These are phyloP conservation scores for Scutellaria barbata DNA, from an alignment of 257 asterid genomes.

Conservation along the genomic window DNA sequence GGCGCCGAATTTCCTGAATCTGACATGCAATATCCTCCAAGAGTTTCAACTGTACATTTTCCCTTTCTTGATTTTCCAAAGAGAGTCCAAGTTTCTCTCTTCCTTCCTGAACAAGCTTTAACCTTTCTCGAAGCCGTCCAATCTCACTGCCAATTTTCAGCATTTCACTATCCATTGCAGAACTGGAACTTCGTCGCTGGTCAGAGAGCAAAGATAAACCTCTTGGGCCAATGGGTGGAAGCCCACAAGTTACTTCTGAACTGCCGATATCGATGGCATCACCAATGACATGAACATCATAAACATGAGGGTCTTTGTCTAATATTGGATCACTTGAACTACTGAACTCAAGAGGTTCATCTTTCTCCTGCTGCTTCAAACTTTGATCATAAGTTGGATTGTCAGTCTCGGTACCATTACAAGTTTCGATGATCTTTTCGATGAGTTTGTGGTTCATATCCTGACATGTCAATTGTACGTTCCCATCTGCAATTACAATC, in stretches of 20 bases:
- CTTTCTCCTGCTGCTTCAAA: slow-evolving; percentile 34
- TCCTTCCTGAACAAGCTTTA: slow-evolving; percentile 70
- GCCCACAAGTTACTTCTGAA: slow-evolving; percentile 47
- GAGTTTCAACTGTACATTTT: slow-evolving; percentile 54
- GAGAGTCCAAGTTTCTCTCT: slow-evolving; percentile 68
- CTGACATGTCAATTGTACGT: slow-evolving; percentile 40
- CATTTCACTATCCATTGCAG: slow-evolving; percentile 59
- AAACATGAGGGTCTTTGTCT: slow-evolving; percentile 37
- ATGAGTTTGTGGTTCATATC: slow-evolving; percentile 22
- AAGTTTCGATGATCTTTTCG: slow-evolving; percentile 39
- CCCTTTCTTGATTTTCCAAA: slow-evolving; percentile 62
- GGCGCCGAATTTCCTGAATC: slow-evolving; percentile 63
- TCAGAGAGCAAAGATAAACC: slow-evolving; percentile 40
- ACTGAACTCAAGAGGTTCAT: slow-evolving; percentile 23
- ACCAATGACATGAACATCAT: slow-evolving; percentile 49
- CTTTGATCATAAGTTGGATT: slow-evolving; percentile 25
- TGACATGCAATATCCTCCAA: slow-evolving; percentile 73
- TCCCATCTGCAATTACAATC: slow-evolving; percentile 47
- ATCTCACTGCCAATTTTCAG: slow-evolving; percentile 67
- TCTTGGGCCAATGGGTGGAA: slow-evolving; percentile 60
- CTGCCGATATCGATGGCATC: slow-evolving; percentile 36
- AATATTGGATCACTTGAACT: slow-evolving; percentile 14
- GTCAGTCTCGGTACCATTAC: slow-evolving; percentile 36
- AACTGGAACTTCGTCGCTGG: slow-evolving; percentile 51
- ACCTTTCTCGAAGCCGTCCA: slow-evolving; percentile 62